These are phyloP conservation scores for Echium plantagineum DNA, from an alignment of 257 asterid genomes.

Conservation along the genomic window DNA sequence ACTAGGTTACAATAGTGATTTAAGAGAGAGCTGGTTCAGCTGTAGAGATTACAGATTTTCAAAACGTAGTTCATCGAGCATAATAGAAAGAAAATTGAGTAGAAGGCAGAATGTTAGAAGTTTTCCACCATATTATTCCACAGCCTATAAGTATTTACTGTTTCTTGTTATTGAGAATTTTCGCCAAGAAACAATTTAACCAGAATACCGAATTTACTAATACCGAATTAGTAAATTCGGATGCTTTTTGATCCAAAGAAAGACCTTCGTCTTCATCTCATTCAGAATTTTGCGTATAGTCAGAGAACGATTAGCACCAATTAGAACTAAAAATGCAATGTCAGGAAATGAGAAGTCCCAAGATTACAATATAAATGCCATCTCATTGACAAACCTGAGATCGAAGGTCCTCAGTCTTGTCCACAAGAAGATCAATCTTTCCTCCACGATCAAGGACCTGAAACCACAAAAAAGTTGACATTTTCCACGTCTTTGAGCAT, in stretches of 20 bases:
- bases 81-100: background rate
- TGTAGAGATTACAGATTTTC: background rate
- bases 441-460: slow-evolving; percentile 98
- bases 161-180: no score
- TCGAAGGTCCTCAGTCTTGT: slow-evolving; percentile 82
- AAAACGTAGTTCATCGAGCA: background rate
- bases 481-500: slow-evolving; percentile 1
- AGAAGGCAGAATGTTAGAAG: no score
- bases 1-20: no score
- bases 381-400: slow-evolving; percentile 48
- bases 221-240: no score
- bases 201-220: no score
- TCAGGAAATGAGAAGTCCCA: no score
- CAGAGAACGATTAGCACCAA: background rate
- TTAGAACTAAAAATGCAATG: background rate
- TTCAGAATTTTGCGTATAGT: background rate
- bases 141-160: no score
- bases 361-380: background rate
- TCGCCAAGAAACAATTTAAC: no score
- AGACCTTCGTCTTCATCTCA: no score
- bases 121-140: no score
- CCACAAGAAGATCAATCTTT: slow-evolving; percentile 84
- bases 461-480: slow-evolving; percentile 8
- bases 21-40: background rate
- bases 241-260: no score